Conservation (phyloP, 2,329 filamentous ascomycete genomes). For the Sporothrix humicola region DNA sequence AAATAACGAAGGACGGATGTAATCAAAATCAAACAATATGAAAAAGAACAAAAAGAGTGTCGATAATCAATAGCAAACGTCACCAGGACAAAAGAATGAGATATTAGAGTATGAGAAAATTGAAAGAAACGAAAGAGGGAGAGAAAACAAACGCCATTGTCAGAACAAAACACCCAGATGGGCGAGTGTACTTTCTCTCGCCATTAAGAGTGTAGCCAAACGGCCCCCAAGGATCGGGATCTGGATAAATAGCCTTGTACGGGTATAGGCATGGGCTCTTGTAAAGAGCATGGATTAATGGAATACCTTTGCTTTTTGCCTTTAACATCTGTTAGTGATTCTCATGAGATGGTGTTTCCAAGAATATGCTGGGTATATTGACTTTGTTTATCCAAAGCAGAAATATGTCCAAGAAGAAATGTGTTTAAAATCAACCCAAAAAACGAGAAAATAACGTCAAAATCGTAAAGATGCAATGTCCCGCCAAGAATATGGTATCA, state of each 20-base stretch:
- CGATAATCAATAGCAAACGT: no score
- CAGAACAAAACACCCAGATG: background rate
- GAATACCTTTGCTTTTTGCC: no score
- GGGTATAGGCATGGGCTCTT: background rate
- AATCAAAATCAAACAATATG: no score
- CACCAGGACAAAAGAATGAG: no score
- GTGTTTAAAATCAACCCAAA: background rate
- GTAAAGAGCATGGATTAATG: no score
- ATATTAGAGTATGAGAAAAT: no score
- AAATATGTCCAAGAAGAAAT: background rate
- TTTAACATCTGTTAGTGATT: no score
- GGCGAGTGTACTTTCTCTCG: background rate
- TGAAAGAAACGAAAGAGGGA: background rate
- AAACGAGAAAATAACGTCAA: background rate
- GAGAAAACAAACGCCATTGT: background rate
- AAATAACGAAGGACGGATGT: no score
- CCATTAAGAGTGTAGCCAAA: background rate
- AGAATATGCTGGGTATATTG: constrained; percentile 25
- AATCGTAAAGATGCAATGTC: background rate
- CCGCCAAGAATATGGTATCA: constrained; percentile 19
- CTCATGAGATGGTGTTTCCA: background rate
- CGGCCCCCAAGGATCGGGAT: background rate
- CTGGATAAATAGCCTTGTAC: constrained; percentile 1
- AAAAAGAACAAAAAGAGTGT: no score
- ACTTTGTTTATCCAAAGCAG: background rate